phyloP scores from a whole-genome alignment of 805 yeast species.

The Candida qinlingensis region DNA sequence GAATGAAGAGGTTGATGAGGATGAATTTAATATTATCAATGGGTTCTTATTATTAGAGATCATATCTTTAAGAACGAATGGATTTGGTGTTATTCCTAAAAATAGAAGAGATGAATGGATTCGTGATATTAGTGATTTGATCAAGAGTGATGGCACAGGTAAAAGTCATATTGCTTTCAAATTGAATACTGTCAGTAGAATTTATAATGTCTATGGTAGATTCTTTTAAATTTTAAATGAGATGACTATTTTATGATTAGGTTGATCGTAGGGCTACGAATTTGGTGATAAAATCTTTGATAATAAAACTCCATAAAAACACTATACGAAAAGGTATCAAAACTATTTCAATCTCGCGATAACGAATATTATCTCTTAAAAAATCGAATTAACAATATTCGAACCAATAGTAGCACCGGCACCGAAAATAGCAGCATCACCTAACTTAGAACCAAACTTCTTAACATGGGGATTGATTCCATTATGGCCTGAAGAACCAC shows the following conservation, averaged over 20 bases:
- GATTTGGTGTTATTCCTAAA: constrained; percentile 45
- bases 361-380: constrained; percentile 28
- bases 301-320: neutral
- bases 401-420: constrained; percentile 95
- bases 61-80: constrained; percentile 47
- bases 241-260: too few relatives aligned
- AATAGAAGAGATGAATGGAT: constrained; percentile 48
- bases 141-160: constrained; percentile 28
- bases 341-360: too few relatives aligned
- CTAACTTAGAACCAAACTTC: constrained; percentile 74
- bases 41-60: constrained; percentile 69
- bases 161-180: constrained; percentile 32
- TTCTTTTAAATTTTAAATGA: constrained; percentile 15
- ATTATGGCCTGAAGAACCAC: constrained; percentile 26
- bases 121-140: constrained; percentile 58
- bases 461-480: constrained; percentile 28
- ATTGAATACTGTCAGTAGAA: constrained; percentile 44
- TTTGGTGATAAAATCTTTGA: too few relatives aligned
- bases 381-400: constrained; percentile 69
- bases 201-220: constrained; percentile 55
- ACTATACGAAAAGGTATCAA: neutral
- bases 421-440: constrained; percentile 92
- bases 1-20: constrained; percentile 16
- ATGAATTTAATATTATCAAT: constrained; percentile 33
- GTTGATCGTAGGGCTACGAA: too few relatives aligned